Evolutionary conservation across 164 flowering plant genomes (phyloP).

Genomic region (Nelumbo lutea): DNA sequence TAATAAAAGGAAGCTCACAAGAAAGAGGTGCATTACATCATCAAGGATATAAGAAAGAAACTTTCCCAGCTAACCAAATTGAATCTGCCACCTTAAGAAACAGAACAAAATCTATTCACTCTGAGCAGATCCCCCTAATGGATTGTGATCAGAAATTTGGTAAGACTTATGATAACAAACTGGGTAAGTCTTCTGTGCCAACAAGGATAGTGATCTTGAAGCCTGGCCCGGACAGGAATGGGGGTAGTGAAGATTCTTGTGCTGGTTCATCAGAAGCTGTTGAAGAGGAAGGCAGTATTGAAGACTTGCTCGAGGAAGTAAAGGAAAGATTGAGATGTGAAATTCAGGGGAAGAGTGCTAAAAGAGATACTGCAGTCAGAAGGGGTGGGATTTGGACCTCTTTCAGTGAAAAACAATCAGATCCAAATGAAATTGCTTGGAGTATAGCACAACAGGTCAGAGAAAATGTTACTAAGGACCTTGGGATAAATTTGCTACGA

Average conservation of each 20-base stretch:
- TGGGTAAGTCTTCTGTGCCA: slow-evolving; percentile 37
- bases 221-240: slow-evolving; percentile 73
- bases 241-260: slow-evolving; percentile 47
- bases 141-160: slow-evolving; percentile 19
- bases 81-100: slow-evolving; percentile 27
- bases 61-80: slow-evolving; percentile 18
- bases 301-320: slow-evolving; percentile 88
- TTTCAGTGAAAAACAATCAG: slow-evolving; percentile 53
- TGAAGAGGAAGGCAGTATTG: slow-evolving; percentile 58
- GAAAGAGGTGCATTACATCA: slow-evolving; percentile 22
- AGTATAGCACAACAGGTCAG: slow-evolving; percentile 58
- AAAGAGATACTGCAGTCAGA: slow-evolving; percentile 39
- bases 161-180: slow-evolving; percentile 17
- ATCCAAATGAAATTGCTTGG: slow-evolving; percentile 53
- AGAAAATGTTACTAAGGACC: slow-evolving; percentile 55
- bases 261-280: slow-evolving; percentile 44
- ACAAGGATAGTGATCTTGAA: slow-evolving; percentile 78
- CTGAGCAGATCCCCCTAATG: slow-evolving; percentile 22
- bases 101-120: slow-evolving; percentile 24
- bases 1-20: slow-evolving; percentile 15
- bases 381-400: slow-evolving; percentile 78
- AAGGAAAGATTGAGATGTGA: slow-evolving; percentile 71
- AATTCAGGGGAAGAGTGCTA: slow-evolving; percentile 50
- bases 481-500: slow-evolving; percentile 46
- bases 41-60: slow-evolving; percentile 20